Base-by-base conservation (phyloP, 2,329 filamentous ascomycete genomes). In the Hyphodiscus sp. region DNA sequence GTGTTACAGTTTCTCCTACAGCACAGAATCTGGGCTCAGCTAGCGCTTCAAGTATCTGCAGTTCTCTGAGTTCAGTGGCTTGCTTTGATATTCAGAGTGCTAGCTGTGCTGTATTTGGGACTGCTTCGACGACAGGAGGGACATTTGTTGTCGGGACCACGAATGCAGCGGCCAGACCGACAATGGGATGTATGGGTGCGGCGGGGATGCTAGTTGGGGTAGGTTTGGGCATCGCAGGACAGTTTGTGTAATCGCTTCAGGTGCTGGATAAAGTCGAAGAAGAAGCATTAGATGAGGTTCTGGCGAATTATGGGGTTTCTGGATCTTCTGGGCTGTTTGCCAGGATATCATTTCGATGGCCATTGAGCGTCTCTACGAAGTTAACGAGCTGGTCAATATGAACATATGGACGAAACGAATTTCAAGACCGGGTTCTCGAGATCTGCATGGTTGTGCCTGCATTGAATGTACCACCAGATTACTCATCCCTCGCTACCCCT, bases 31-130 rank as follows among this genome's bases (percentile, higher is more conserved):
- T 79, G 9, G 74, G 71, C 2, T 56, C 71, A 3, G 71, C 74
- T 6, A 72, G 69, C 45, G 81, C 79, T 11, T 77, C 74, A 1
- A 74, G 74, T 19, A 72, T 84, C 45, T 84, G 81, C 68, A 74
- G 72, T 41, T 81, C 77, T 56, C 65, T 83, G 55, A 81, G 77
- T 54, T 74, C 72, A 2, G 68, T 69, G 51, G 80, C 78, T 20
- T 83, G 80, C 60, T 71, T 72, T 45, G 60, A 56, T 11, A 61
- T 66, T 29, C 52, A 52, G 41, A 63, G 57, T 20, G 56, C 38
- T 2, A 60, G 64, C 38, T 69, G 67, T 58, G 60, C 58, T 18
- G 55, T 61, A 45, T 67, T 62, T 58, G 66, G 60, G 30, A n/a
- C 41, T 23, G 20, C 16, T 11, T 29, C 10, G 33, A 43, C 6